Evolutionary conservation across 257 asterid genomes (phyloP), one percentile per base, ranked within the genome.

Genomic region (Plantago ovata): DNA sequence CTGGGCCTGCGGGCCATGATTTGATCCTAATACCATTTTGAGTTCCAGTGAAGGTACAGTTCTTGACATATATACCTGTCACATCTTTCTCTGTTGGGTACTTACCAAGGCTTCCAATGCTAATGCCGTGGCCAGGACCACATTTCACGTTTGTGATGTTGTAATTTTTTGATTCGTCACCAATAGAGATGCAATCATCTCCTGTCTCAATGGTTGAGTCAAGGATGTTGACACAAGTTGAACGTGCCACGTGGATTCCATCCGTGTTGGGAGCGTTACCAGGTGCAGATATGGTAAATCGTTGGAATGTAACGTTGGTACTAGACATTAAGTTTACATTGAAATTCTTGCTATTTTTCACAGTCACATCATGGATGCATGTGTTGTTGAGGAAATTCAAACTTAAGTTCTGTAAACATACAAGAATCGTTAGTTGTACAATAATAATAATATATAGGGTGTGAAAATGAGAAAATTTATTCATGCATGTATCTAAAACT

Each of bases 101-200:
- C 53, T 43, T 51, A 6, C 62, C 62, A 9, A 67, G 61, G 40
- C 72, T 67, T 10, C 72, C 66, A 1, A 59, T 38, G 7, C 72
- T 67, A 23, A 67, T 59, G 10, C 72, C 72, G 7, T 66, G 66
- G 1, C 72, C 66, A 8, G 66, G 72, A 3, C 72, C 66, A 39
- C 66, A 67, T 3, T n/a, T n/a, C 13, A 67, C 61, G 1, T 16
- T 36, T 5, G 20, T 16, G 9, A 66, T 20, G 45, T 38, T 9
- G 36, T 58, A 10, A 16, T 66, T 20, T 2, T 52, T 22, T 23
- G 28, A 44, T 5, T 57, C 72, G 38, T 67, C 61, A 9, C 65
- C 64, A 15, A 66, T 13, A 1, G 71, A 66, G 24, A 66, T 50
- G 10, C 71, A 58, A 21, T 66, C 71, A 3, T 66, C 71, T 40